These are phyloP conservation scores for Rhizopogon vinicolor DNA, from an alignment of 768 basidiomycete species.

Conservation along the genomic window DNA sequence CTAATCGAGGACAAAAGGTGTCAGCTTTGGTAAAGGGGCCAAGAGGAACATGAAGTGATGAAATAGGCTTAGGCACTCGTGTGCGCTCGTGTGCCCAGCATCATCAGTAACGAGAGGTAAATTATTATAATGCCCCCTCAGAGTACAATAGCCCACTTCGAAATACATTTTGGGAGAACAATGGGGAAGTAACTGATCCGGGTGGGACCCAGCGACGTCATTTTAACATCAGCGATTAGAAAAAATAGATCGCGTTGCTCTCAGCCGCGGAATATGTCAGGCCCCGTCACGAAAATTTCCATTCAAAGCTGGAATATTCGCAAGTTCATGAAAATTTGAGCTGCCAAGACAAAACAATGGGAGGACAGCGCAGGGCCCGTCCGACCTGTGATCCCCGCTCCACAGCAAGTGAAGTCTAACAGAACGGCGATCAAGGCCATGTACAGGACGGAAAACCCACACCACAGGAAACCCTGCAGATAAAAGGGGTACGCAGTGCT, in stretches of 20 bases:
- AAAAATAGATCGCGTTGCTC: background rate
- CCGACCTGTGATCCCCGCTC: background rate
- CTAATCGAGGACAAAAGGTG: conserved; percentile 22
- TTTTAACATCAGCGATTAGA: background rate
- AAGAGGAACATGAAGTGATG: background rate
- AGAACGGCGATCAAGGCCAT: background rate
- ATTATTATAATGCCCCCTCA: background rate
- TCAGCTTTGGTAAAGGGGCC: conserved; percentile 5
- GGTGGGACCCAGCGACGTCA: background rate
- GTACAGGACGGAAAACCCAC: conserved; percentile 3
- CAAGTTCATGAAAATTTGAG: conserved; percentile 1
- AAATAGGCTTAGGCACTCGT: background rate
- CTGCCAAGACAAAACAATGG: background rate
- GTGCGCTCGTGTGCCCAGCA: conserved; percentile 11
- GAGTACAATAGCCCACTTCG: background rate
- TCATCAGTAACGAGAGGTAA: conserved; percentile 20
- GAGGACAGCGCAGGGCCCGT: too few relatives aligned
- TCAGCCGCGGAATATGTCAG: background rate
- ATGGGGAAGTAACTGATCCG: background rate
- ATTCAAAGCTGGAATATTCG: background rate
- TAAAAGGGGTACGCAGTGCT: background rate
- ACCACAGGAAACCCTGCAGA: conserved; percentile 2
- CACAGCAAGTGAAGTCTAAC: background rate
- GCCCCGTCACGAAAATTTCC: background rate
- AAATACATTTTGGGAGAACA: background rate